phyloP scores from a whole-genome alignment of 2,329 filamentous ascomycete genomes.

The Geosmithia flava region DNA sequence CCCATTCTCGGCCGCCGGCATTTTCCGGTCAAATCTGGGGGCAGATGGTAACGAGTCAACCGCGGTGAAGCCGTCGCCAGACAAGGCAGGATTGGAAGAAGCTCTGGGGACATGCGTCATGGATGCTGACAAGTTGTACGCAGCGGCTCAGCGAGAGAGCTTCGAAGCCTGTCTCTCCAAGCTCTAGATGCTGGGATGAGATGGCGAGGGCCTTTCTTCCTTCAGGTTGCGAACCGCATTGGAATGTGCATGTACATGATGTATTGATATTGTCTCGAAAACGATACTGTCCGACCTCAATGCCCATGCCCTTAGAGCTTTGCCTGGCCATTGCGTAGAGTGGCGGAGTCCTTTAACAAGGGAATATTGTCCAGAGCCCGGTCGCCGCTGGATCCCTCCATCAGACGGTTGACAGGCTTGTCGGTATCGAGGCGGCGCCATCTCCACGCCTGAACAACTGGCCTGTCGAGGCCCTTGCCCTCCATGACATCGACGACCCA shows the following conservation, averaged over 20 bases:
- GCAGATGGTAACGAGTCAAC: not conserved
- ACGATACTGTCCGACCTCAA: no score
- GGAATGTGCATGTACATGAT: no score
- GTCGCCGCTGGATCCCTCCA: not conserved
- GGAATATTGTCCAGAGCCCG: no score
- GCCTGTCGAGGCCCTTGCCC: constrained; percentile 14
- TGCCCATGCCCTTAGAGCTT: no score
- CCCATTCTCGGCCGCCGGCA: constrained; percentile 37
- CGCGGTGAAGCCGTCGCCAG: not conserved
- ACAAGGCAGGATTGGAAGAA: constrained; percentile 4
- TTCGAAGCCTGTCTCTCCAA: not conserved
- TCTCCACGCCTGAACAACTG: not conserved
- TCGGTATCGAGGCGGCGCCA: not conserved
- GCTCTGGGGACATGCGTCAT: constrained; percentile 3
- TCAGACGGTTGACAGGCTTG: not conserved
- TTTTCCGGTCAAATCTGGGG: constrained; percentile 31
- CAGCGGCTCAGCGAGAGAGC: constrained; percentile 1
- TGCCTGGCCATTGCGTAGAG: no score
- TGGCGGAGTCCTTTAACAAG: no score
- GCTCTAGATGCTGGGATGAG: no score
- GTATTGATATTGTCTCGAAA: no score
- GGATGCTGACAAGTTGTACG: constrained; percentile 5
- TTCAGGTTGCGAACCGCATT: no score
- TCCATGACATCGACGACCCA: constrained; percentile 38
- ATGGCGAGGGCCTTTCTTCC: no score